A percentile compares a stretch with the other conserved stretches of the same genome.
Evolutionary conservation across 2,329 filamentous ascomycete species (phyloP).

Genomic region (Phialemoniopsis sp.): DNA sequence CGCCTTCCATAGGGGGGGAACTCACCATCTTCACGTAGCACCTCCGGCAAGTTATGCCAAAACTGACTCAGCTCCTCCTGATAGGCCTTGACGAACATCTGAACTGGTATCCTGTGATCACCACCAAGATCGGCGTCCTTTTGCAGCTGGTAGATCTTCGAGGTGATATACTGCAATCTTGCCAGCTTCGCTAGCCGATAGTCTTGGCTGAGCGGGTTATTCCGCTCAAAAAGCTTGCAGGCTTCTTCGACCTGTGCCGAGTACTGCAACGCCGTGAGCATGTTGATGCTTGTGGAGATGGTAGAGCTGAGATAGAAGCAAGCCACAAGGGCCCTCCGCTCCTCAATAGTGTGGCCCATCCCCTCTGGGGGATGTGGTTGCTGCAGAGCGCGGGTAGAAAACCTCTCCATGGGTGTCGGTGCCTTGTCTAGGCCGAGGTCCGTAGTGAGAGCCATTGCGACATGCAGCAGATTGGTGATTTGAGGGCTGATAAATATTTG

Average conservation of each 20-base stretch:
- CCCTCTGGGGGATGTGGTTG: constrained; percentile 8
- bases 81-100: constrained; percentile 4
- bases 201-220: constrained; percentile 4
- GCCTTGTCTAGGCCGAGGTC: constrained; percentile 15
- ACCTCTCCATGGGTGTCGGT: constrained; percentile 3
- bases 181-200: constrained; percentile 9
- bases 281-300: constrained; percentile 3
- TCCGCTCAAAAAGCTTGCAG: constrained; percentile 9
- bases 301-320: constrained; percentile 34
- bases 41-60: constrained; percentile 4
- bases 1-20: no score
- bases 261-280: constrained; percentile 39
- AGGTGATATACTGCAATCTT: constrained; percentile 10
- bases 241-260: constrained; percentile 16
- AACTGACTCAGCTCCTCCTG: constrained; percentile 6
- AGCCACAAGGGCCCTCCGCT: constrained; percentile 35
- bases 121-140: constrained; percentile 9
- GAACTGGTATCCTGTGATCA: no score
- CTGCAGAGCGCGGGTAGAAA: constrained; percentile 1
- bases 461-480: constrained; percentile 11
- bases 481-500: constrained; percentile 11
- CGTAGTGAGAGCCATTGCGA: constrained; percentile 12
- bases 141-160: constrained; percentile 6
- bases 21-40: constrained; percentile 6
- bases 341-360: constrained; percentile 21